Conservation (phyloP, 164 flowering plant species). For the Kingdonia uniflora region DNA sequence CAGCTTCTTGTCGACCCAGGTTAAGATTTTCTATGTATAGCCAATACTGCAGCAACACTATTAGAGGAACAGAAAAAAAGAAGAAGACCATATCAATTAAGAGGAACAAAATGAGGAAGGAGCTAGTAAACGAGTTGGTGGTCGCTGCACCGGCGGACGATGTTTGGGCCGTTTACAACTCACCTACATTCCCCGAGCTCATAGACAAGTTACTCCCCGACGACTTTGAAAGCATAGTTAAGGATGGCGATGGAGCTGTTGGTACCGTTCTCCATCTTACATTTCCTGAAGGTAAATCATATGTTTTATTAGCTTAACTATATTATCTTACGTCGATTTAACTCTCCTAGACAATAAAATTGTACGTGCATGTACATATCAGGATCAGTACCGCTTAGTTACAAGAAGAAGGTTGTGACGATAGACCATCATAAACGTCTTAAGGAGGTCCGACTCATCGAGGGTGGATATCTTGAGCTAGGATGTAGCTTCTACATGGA, state of each 20-base stretch:
- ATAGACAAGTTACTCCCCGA: background rate
- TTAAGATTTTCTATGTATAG: no score
- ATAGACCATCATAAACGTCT: background rate
- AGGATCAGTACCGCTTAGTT: no score
- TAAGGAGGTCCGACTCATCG: background rate
- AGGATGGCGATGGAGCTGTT: constrained; percentile 8
- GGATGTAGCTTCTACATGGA: constrained; percentile 1
- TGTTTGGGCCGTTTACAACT: background rate
- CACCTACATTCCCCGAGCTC: background rate
- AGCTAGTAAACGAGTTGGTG: background rate
- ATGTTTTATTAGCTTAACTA: no score
- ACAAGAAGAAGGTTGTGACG: background rate
- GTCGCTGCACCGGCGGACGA: background rate
- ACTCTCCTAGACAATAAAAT: no score
- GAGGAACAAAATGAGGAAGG: no score
- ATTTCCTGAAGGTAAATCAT: background rate
- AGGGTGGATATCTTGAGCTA: constrained; percentile 3
- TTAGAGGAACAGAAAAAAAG: no score
- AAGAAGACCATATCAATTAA: no score
- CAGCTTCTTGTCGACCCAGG: no score
- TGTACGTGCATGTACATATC: no score
- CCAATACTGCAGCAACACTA: no score
- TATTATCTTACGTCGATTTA: no score
- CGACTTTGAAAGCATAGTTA: background rate
- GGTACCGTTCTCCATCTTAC: background rate